These are phyloP conservation scores for Leccinellum luteum DNA, from an alignment of 768 basidiomycete species.

Conservation along the genomic window DNA sequence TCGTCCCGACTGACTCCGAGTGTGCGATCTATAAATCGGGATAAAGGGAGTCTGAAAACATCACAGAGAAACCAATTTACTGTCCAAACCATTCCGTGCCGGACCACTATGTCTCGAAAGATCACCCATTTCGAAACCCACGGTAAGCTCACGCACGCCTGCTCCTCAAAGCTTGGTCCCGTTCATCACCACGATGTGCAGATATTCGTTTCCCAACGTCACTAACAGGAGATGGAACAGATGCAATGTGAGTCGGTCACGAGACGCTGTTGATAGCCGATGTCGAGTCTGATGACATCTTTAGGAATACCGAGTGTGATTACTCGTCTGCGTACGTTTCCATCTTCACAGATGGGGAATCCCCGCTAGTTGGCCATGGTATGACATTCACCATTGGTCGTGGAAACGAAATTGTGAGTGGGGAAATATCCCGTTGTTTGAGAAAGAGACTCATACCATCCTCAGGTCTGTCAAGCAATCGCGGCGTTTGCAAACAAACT, in stretches of 20 bases:
- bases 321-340: constrained; percentile 92
- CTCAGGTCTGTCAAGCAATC: constrained; percentile 79
- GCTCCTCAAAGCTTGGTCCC: background rate
- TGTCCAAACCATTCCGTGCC: background rate
- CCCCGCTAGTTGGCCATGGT: constrained; percentile 78
- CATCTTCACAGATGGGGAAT: constrained; percentile 62
- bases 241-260: constrained; percentile 68
- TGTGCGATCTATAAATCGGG: background rate
- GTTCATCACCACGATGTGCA: constrained; percentile 27
- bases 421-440: background rate
- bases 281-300: background rate
- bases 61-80: background rate
- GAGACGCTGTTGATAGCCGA: background rate
- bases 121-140: constrained; percentile 60
- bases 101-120: constrained; percentile 29
- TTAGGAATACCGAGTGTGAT: constrained; percentile 92
- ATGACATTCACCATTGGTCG: constrained; percentile 96
- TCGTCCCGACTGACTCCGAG: constrained; percentile 8
- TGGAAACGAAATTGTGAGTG: constrained; percentile 84
- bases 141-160: constrained; percentile 36
- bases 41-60: background rate
- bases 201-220: constrained; percentile 94
- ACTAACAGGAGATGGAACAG: constrained; percentile 86
- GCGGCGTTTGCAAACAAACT: constrained; percentile 76
- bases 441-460: constrained; percentile 2